Evolutionary conservation across 73 alveolate genomes (phyloP), one percentile per base, ranked within the genome.

Genomic region (Paramecium octaurelia): DNA sequence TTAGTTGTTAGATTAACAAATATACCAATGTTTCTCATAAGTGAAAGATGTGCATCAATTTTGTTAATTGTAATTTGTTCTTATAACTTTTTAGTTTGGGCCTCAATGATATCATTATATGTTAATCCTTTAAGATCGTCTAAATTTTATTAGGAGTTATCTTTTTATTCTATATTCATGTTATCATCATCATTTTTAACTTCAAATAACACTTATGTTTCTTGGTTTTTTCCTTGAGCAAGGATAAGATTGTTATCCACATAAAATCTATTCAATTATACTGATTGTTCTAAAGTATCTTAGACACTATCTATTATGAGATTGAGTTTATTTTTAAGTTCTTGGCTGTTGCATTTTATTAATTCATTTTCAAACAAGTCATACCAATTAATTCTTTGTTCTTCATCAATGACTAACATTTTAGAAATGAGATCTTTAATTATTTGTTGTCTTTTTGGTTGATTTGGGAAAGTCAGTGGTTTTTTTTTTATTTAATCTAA

Each of bases 1-100:
- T 89, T 89, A 1, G 94, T 89, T 3, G 91, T 21, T 9, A 71
- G 57, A 83, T 89, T 89, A 24, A 89, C 94, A 69, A 89, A 89
- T 0, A 89, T 89, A 8, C 94, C 94, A 27, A 89, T 50, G 64
- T 89, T 89, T 70, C 94, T 77, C 46, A 34, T 48, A 8, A 70
- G 38, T 0, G 92, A 70, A 23, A 89, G 77, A 46, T 89, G 57
- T 10, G 77, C 58, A 89, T 89, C 94, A 40, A 89, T 89, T 83
- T 89, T 89, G 36, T 70, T 89, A 4, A 89, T 54, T 6, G 48
- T 31, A 43, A 58, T 68, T 71, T 83, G 36, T 29, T 83, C 92
- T 27, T 69, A 42, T 23, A 70, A 40, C n/a, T 44, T 46, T 23
- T 44, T 58, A 23, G 92, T 89, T 73, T 89, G 46, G 0, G 70